Evolutionary conservation across 2,329 filamentous ascomycete genomes (phyloP).

Genomic region (Clonostachys sp.): DNA sequence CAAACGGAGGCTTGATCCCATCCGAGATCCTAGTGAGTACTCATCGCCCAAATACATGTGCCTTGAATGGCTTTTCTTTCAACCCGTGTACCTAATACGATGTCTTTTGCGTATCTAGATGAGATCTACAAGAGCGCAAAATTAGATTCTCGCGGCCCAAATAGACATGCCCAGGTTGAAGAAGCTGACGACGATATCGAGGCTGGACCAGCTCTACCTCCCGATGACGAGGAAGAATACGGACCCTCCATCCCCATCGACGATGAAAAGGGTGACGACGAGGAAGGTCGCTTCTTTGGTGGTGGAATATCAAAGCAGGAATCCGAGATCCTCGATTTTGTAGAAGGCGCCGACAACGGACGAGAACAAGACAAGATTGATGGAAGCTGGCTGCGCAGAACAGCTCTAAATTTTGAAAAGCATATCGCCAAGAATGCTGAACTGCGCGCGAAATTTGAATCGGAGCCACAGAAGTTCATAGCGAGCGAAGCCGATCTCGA

Average conservation of each 20-base stretch:
- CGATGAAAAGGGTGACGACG: conserved; percentile 63
- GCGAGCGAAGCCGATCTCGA: conserved; percentile 85
- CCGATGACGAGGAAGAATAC: conserved; percentile 45
- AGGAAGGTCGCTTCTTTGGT: conserved; percentile 94
- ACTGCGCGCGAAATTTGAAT: conserved; percentile 78
- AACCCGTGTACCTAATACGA: too few species aligned
- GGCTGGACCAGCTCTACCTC: conserved; percentile 30
- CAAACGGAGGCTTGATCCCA: conserved; percentile 61
- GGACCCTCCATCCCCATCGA: conserved; percentile 40
- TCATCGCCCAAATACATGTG: neutral
- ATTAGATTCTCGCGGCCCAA: conserved; percentile 36
- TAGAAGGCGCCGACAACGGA: conserved; percentile 52
- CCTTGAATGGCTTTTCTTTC: too few species aligned
- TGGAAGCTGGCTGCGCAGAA: conserved; percentile 73
- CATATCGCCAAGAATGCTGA: conserved; percentile 89
- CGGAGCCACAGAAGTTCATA: conserved; percentile 79
- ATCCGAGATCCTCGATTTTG: conserved; percentile 79
- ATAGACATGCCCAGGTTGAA: conserved; percentile 39
- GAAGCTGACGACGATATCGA: conserved; percentile 36
- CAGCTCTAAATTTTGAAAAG: conserved; percentile 81
- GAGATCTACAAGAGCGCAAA: conserved; percentile 62
- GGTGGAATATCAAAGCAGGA: conserved; percentile 81
- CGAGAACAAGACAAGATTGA: conserved; percentile 67
- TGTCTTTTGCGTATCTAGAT: conserved; percentile 26
- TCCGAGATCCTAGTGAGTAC: conserved; percentile 56